phyloP scores from a whole-genome alignment of 108 stramenopile species.

The Halocafeteria seosinensis region DNA sequence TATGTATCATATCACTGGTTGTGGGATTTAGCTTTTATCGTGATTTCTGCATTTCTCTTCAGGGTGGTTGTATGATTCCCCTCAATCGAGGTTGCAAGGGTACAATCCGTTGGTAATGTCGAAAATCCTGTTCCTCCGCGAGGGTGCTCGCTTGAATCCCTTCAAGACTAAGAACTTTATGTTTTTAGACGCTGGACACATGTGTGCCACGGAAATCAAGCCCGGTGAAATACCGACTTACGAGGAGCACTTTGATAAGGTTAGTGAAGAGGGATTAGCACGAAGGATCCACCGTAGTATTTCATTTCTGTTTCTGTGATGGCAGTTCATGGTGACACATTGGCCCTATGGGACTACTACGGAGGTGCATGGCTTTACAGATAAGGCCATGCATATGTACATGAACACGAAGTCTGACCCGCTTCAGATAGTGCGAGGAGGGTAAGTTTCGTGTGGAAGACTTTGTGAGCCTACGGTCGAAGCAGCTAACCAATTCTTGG shows the following conservation, averaged over 20 bases:
- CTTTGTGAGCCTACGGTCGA: no score
- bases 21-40: no score
- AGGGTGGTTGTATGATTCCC: neutral
- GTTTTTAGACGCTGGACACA: conserved; percentile 2
- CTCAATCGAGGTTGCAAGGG: neutral
- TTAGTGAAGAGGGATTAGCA: no score
- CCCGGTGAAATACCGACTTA: neutral
- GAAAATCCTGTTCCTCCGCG: neutral
- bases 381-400: conserved; percentile 4
- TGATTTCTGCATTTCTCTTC: no score
- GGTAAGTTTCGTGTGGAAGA: no score
- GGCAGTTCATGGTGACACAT: neutral
- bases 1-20: no score
- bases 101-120: conserved; percentile 1
- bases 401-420: neutral
- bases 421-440: neutral
- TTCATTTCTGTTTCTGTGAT: no score
- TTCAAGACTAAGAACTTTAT: neutral
- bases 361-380: neutral
- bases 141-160: neutral
- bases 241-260: neutral
- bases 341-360: conserved; percentile 2
- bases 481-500: no score
- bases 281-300: no score
- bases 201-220: neutral